Evolutionary conservation across 2,329 filamentous ascomycete genomes (phyloP), one percentile per base, ranked within the genome.

Genomic region (Arthrobotrys pseudoclavata): DNA sequence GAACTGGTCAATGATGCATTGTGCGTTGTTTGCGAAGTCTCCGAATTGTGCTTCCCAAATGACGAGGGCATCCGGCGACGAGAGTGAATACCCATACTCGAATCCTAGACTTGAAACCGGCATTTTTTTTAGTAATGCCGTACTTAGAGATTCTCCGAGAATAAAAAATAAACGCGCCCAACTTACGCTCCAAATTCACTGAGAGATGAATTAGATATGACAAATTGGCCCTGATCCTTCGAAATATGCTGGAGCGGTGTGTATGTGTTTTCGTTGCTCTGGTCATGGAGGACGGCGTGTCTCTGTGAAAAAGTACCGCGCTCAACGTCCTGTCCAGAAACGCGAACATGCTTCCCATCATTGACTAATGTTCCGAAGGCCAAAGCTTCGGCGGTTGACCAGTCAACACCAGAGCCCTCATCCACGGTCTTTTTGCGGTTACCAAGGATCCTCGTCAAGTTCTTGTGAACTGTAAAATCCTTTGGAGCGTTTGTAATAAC

Each of bases 21-120:
- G 96, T 50, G 96, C 95, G 83, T 97, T 99, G 89, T 99, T 99
- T 88, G 96, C 96, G 83, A 99, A 99, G 85, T 99, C 96, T 87
- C 96, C 96, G 83, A 99, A 99, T 85, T 99, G 96, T 42, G 96
- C 96, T 86, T 99, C 96, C 96, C 96, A 99, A 90, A 99, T 97
- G 82, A 99, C 95, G 26, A 99, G 89, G 42, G 96, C 95, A 83
- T 97, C 97, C 72, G 96, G 96, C 31, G 96, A 98, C 29, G 94
- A 97, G 78, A 99, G 87, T 2, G 96, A 99, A 87, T 99, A 99
- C 78, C 96, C 96, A 83, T 99, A 99, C 85, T 99, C 96, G 84
- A 99, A 99, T 67, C 96, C 96, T 79, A 99, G 92, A 89, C 84
- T 90, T 26, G 31, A 63, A 87, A 88, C 89, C 82, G 91, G 20